Conservation (phyloP, 2,329 filamentous ascomycete genomes). For the Fusarium stilboides region DNA sequence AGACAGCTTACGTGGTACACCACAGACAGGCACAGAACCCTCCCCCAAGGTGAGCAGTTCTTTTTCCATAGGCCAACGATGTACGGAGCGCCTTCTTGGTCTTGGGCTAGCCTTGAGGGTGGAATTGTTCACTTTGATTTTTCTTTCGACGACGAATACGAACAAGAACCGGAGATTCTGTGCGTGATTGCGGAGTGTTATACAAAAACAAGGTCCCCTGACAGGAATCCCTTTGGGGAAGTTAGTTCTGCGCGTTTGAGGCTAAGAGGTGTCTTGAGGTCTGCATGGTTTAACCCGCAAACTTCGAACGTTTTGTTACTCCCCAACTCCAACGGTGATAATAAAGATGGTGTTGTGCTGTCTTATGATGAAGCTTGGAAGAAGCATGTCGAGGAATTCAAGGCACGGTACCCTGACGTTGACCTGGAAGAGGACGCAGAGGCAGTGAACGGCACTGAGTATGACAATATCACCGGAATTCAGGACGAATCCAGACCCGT, state of each 20-base stretch:
- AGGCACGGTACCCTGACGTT: rapidly evolving
- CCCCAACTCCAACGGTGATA: rapidly evolving
- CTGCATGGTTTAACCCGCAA: not conserved
- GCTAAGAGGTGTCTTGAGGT: not conserved
- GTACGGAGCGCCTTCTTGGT: conserved; percentile 6
- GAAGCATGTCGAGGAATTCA: not conserved
- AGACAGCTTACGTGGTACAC: conserved; percentile 1
- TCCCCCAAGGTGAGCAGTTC: not conserved
- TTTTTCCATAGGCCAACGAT: not conserved
- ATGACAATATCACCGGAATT: rapidly evolving
- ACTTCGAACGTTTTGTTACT: not conserved
- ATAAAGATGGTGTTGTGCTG: no score
- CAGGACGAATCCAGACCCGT: not conserved
- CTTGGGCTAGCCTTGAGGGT: not conserved
- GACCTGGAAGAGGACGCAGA: not conserved
- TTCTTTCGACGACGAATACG: no score
- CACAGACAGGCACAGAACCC: not conserved
- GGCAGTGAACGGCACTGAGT: not conserved
- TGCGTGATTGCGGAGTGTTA: not conserved
- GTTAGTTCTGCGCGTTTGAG: not conserved
- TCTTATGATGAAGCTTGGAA: not conserved
- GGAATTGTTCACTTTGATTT: not conserved
- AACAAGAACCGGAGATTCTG: no score
- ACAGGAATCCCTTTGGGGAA: not conserved
- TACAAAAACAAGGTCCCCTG: not conserved